Percentiles rank a stretch among this genome's conserved stretches.
These are phyloP conservation scores for Osmanthus fragrans DNA, from an alignment of 257 asterid genomes.

Conservation along the genomic window DNA sequence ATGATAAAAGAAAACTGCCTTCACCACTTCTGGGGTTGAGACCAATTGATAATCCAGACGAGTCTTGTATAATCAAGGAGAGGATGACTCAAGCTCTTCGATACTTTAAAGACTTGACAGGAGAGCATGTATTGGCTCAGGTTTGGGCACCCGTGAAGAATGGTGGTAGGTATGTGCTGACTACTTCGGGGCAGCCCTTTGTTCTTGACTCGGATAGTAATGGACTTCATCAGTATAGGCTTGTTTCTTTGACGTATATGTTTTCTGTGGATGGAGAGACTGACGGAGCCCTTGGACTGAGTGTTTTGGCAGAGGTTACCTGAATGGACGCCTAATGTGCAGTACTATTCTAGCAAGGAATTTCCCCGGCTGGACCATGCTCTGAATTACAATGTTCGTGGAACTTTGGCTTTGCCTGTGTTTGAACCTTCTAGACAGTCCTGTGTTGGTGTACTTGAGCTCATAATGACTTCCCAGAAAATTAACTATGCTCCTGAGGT, in stretches of 20 bases:
- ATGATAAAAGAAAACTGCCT: conserved; percentile 54
- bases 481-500: conserved; percentile 94
- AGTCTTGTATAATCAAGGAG: conserved; percentile 76
- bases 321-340: conserved; percentile 97
- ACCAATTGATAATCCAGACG: conserved; percentile 61
- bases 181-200: conserved; percentile 93
- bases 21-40: conserved; percentile 45
- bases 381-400: conserved; percentile 70
- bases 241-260: conserved; percentile 68
- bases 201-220: conserved; percentile 76
- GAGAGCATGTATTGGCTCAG: conserved; percentile 86
- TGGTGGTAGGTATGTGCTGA: conserved; percentile 71
- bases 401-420: conserved; percentile 93
- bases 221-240: conserved; percentile 89
- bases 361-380: conserved; percentile 82
- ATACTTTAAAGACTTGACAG: conserved; percentile 73
- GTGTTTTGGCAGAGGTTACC: conserved; percentile 78
- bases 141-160: conserved; percentile 91
- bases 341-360: conserved; percentile 86
- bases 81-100: conserved; percentile 91
- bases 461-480: conserved; percentile 91
- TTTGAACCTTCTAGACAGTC: conserved; percentile 86
- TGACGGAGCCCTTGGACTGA: conserved; percentile 74
- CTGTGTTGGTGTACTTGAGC: conserved; percentile 86
- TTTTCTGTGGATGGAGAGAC: conserved; percentile 74